Conservation (phyloP, 2,329 filamentous ascomycete genomes). For the Sodiomyces alkalinus region DNA sequence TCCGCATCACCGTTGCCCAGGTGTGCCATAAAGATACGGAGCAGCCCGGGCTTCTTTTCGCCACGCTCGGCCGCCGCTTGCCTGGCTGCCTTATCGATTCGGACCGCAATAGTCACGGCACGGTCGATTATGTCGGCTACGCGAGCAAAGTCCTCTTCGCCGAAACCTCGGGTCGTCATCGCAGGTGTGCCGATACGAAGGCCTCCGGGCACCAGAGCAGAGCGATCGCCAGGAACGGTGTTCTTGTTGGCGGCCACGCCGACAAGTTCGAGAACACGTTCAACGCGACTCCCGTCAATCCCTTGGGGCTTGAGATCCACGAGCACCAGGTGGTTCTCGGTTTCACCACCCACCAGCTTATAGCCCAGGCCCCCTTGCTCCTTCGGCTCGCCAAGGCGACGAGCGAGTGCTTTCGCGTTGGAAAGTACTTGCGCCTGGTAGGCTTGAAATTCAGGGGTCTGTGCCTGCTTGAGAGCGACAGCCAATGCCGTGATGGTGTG, state of each 20-base stretch:
- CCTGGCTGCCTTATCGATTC: slow-evolving; percentile 57
- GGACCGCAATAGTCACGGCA: slow-evolving; percentile 62
- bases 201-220: slow-evolving; percentile 82
- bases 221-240: slow-evolving; percentile 89
- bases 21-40: slow-evolving; percentile 54
- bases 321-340: slow-evolving; percentile 93
- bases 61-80: slow-evolving; percentile 52
- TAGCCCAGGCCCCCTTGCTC: slow-evolving; percentile 69
- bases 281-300: slow-evolving; percentile 79
- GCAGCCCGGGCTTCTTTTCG: slow-evolving; percentile 47
- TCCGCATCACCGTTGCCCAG: slow-evolving; percentile 53
- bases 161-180: slow-evolving; percentile 95
- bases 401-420: slow-evolving; percentile 80
- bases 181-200: slow-evolving; percentile 89
- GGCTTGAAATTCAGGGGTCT: slow-evolving; percentile 73
- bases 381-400: slow-evolving; percentile 48
- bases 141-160: slow-evolving; percentile 71
- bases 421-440: slow-evolving; percentile 84
- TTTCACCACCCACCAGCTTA: slow-evolving; percentile 83
- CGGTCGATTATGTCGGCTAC: slow-evolving; percentile 79
- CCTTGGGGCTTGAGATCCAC: slow-evolving; percentile 79
- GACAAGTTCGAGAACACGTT: slow-evolving; percentile 79
- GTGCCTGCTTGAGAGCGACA: slow-evolving; percentile 88
- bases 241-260: slow-evolving; percentile 99
- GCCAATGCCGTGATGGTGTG: slow-evolving; percentile 95